Evolutionary conservation across 192 early-diverging fungal species (phyloP).

Genomic region (Phycomyces blakesleeanus): DNA sequence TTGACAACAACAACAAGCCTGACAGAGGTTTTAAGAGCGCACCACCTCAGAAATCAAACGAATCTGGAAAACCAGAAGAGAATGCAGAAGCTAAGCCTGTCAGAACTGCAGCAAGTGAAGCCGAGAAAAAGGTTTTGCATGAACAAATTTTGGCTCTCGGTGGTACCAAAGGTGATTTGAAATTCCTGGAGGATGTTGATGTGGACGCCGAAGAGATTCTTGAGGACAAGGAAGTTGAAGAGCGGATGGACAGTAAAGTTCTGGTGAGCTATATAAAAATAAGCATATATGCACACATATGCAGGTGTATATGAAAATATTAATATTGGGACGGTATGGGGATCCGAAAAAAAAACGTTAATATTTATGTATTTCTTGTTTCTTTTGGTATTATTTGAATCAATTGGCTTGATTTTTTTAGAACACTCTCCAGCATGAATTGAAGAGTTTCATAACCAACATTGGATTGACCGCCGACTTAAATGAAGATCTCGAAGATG

Average conservation of each 20-base stretch:
- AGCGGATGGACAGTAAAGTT: not conserved
- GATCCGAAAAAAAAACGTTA: too few relatives aligned
- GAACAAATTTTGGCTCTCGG: conserved; percentile 33
- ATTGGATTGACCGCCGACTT: conserved; percentile 23
- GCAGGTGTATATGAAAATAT: too few relatives aligned
- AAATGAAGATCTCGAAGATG: conserved; percentile 15
- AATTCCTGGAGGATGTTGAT: conserved; percentile 32
- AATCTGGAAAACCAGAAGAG: too few relatives aligned
- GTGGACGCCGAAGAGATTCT: conserved; percentile 25
- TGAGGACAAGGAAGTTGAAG: not conserved
- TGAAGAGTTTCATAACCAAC: conserved; percentile 29
- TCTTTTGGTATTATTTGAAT: not conserved
- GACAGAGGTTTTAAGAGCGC: not conserved
- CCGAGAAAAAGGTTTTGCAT: conserved; percentile 11
- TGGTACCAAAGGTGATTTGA: conserved; percentile 34
- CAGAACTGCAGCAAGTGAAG: not conserved
- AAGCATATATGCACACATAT: too few relatives aligned
- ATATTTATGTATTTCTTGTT: too few relatives aligned
- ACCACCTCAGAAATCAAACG: too few relatives aligned
- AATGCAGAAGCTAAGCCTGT: too few relatives aligned
- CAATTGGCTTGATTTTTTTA: conserved; percentile 6
- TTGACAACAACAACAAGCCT: not conserved
- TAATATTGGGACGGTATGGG: too few relatives aligned
- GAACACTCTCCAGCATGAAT: conserved; percentile 25
- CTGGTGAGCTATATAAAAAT: not conserved